phyloP scores from a whole-genome alignment of 192 early-diverging fungal species.

The Entomortierella parvispora region DNA sequence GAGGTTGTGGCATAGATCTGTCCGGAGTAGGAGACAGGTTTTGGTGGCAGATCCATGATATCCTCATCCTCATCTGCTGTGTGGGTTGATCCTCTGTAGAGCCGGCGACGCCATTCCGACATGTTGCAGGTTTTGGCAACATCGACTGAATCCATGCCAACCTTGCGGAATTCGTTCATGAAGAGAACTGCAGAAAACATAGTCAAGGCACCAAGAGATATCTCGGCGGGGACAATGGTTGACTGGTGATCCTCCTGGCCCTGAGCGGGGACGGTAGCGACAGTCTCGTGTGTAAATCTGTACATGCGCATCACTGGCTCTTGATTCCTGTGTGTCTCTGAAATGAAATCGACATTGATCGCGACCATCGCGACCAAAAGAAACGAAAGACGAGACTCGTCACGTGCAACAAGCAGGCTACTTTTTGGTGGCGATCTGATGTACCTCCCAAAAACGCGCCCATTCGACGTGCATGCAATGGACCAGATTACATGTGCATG shows the following conservation, averaged over 20 bases:
- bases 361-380: too few relatives aligned
- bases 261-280: conserved; percentile 1
- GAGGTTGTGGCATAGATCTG: conserved; percentile 33
- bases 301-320: conserved; percentile 22
- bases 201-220: conserved; percentile 29
- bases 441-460: too few relatives aligned
- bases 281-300: conserved; percentile 34
- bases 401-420: too few relatives aligned
- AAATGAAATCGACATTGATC: not conserved
- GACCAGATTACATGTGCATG: too few relatives aligned
- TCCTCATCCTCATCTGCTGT: conserved; percentile 7
- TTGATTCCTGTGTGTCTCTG: not conserved
- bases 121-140: conserved; percentile 50
- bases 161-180: conserved; percentile 29
- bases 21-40: conserved; percentile 22
- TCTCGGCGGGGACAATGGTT: conserved; percentile 8
- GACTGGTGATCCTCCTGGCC: not conserved
- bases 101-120: conserved; percentile 45
- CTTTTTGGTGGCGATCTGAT: too few relatives aligned
- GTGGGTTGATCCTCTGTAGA: conserved; percentile 18
- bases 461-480: too few relatives aligned
- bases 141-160: conserved; percentile 36
- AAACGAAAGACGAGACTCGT: too few relatives aligned
- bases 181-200: conserved; percentile 50
- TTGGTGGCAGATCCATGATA: conserved; percentile 17